Evolutionary conservation across 1,284 basidiomycete genomes (phyloP).

Genomic region (Trichosporon sp.): DNA sequence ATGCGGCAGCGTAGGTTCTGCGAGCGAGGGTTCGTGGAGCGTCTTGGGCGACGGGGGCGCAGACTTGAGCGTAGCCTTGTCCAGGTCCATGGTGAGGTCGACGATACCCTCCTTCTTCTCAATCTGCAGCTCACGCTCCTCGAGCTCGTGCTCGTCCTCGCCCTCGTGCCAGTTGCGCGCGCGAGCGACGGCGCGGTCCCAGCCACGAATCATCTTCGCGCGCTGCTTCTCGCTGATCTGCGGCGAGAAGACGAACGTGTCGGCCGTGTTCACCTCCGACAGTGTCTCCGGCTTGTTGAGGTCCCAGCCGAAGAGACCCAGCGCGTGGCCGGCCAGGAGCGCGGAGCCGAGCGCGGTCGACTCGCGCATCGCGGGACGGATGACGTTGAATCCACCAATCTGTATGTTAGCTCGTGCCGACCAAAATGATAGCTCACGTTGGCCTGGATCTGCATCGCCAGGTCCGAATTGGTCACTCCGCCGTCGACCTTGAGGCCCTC

Average conservation of each 20-base stretch:
- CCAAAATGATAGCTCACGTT: constrained; percentile 51
- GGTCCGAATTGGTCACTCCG: constrained; percentile 72
- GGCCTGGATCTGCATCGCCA: constrained; percentile 89
- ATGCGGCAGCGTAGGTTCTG: no score
- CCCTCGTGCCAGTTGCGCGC: constrained; percentile 62
- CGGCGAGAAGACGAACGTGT: constrained; percentile 67
- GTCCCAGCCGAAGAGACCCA: constrained; percentile 92
- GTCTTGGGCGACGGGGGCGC: not conserved
- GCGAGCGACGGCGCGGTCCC: constrained; percentile 78
- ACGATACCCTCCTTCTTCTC: constrained; percentile 16
- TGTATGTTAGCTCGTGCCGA: constrained; percentile 6
- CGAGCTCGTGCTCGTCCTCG: constrained; percentile 13
- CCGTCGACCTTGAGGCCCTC: constrained; percentile 88
- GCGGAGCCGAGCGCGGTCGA: constrained; percentile 96
- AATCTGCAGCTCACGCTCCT: constrained; percentile 19
- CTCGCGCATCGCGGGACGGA: constrained; percentile 93
- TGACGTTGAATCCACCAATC: constrained; percentile 82
- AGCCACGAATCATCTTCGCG: constrained; percentile 62
- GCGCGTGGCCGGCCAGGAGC: constrained; percentile 83
- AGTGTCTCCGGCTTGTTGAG: constrained; percentile 77
- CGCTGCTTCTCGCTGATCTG: constrained; percentile 56
- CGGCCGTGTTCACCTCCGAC: constrained; percentile 79
- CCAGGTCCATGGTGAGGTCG: not conserved
- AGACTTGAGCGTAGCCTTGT: not conserved
- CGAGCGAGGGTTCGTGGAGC: not conserved